Evolutionary conservation across 192 early-diverging fungal species (phyloP), one percentile per base, ranked within the genome.

Genomic region (Backusella circina): DNA sequence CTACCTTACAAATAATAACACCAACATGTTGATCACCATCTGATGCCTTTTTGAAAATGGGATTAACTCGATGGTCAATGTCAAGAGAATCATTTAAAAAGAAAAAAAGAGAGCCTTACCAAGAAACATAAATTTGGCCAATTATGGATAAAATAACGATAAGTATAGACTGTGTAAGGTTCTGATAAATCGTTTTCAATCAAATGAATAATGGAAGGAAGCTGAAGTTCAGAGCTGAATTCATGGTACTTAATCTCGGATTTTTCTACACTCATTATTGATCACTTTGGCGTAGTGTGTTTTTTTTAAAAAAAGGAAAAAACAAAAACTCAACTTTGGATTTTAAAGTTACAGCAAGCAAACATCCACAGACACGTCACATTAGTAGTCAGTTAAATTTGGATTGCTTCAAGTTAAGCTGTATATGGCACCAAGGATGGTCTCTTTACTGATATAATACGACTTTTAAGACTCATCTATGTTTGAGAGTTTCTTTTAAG

Each of bases 91-190:
- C 47, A 23, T 57, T 18, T 37, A 26, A 67, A 61, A 61, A 61
- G 7, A 23, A 9, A 28, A 26, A 57, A 9, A 57, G 23, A 26
- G 21, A n/a, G 18, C 57, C 76, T 73, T 79, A 89, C 93, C 78
- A 97, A 84, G 69, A 96, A 92, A 64, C 93, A 96, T 6, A 97
- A 93, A 33, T 92, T 80, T 7, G 96, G 96, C 95, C 95, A 97
- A 41, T 93, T 92, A 69, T 95, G 91, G 4, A 99, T 87, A 77
- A 99, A 99, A 78, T 95, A 99, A 36, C 97, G 91, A 83, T 98
- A 99, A 1, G 97, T 98, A 80, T 96, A 99, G 51, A 99, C 91
- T 8, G 96, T 94, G 79, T 99, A 99, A 2, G 97, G 96, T 75
- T 99, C 97, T 3, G 96, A 97, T 13, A 99, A 89, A 76, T 97